Evolutionary conservation across 345 rosid species (phyloP).

Genomic region (Zanthoxylum bungeanum): DNA sequence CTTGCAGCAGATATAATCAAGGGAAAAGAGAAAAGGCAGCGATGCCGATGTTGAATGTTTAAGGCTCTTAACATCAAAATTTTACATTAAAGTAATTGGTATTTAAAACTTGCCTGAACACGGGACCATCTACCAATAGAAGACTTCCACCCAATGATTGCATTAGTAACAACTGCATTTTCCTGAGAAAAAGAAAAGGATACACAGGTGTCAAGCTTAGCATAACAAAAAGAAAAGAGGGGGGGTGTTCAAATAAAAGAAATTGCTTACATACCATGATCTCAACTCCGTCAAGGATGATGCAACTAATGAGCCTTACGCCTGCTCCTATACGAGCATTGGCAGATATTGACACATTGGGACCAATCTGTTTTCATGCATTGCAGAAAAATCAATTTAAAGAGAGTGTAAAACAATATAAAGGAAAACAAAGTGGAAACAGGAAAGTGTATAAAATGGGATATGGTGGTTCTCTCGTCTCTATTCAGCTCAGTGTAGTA

Average conservation of each 20-base stretch:
- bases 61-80: not conserved
- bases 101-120: conserved; percentile 66
- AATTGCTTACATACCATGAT: conserved; percentile 52
- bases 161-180: conserved; percentile 79
- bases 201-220: conserved; percentile 15
- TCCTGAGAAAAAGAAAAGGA: conserved; percentile 53
- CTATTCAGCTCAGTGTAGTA: not conserved
- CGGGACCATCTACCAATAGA: conserved; percentile 95
- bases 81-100: not conserved
- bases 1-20: too few relatives aligned
- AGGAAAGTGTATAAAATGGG: not conserved
- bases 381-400: conserved; percentile 6
- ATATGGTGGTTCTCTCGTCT: not conserved
- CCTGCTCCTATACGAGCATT: conserved; percentile 95
- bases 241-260: not conserved
- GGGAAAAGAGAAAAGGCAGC: too few relatives aligned
- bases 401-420: not conserved
- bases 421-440: not conserved
- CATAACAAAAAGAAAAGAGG: not conserved
- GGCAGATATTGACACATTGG: conserved; percentile 84
- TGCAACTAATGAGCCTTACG: conserved; percentile 85
- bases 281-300: conserved; percentile 89
- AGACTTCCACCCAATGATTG: conserved; percentile 94
- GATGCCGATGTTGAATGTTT: too few relatives aligned
- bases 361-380: conserved; percentile 71